Percentiles rank a stretch among this genome's conserved stretches.
Evolutionary conservation across 2,329 filamentous ascomycete genomes (phyloP).

Genomic region (Neopestalotiopsis clavispora): DNA sequence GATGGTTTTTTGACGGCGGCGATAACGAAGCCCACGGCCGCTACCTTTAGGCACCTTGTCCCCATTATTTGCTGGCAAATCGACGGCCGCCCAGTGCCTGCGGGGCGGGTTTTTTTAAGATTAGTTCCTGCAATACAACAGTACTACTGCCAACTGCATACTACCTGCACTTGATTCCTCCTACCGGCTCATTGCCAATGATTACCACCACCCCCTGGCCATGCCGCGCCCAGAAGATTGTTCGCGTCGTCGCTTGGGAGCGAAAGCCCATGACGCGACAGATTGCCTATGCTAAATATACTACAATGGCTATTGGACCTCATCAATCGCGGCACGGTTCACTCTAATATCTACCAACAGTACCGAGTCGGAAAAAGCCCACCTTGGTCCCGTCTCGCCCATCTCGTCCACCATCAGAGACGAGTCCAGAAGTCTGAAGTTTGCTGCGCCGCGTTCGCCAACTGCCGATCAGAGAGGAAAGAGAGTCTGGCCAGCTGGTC

Average conservation of each 20-base stretch:
- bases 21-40: not conserved
- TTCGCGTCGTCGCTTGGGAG: slow-evolving; percentile 9
- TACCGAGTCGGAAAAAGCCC: not conserved
- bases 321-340: not conserved
- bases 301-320: not conserved
- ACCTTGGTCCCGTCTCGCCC: not conserved
- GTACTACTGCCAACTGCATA: not conserved
- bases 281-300: slow-evolving; percentile 4
- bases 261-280: slow-evolving; percentile 7
- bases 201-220: not conserved
- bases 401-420: not conserved
- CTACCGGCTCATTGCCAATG: not conserved
- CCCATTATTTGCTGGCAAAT: not conserved
- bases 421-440: not conserved
- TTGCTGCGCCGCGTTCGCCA: not conserved
- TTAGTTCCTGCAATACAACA: slow-evolving; percentile 7
- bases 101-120: slow-evolving; percentile 1
- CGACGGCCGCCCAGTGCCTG: not conserved
- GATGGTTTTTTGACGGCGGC: not conserved
- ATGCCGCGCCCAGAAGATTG: not conserved
- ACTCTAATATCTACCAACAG: not conserved
- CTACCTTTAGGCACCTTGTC: not conserved
- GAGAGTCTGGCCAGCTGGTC: not conserved
- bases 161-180: not conserved
- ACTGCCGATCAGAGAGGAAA: not conserved